These are phyloP conservation scores for Thielaviopsis ethacetica DNA, from an alignment of 2,329 filamentous ascomycete species.

Conservation along the genomic window DNA sequence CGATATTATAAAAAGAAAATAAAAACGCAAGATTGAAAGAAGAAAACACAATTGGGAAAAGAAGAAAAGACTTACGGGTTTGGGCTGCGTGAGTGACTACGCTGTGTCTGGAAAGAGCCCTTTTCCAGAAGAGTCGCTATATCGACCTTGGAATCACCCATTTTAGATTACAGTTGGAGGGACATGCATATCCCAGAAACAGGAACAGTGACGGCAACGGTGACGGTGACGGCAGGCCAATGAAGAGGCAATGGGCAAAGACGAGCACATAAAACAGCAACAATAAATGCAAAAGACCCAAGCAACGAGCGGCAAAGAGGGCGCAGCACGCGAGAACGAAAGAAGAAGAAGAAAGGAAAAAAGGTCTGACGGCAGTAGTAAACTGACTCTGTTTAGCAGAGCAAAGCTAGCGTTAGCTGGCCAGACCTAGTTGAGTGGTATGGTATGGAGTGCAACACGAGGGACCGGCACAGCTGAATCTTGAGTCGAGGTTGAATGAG, in stretches of 20 bases:
- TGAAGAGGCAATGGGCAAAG: not conserved
- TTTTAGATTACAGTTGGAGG: not conserved
- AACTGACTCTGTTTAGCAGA: not conserved
- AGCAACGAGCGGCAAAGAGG: not conserved
- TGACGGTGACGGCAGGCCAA: not conserved
- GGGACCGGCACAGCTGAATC: not conserved
- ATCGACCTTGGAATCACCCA: slow-evolving; percentile 8
- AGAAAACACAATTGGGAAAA: not conserved
- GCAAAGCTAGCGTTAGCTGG: too few species aligned
- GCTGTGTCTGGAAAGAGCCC: slow-evolving; percentile 7
- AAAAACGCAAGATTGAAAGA: not conserved
- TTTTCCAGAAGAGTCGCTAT: slow-evolving; percentile 8
- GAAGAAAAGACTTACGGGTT: slow-evolving; percentile 6
- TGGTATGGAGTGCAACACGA: not conserved
- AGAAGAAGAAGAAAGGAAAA: not conserved
- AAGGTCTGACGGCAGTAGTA: not conserved
- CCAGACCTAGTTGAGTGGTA: not conserved
- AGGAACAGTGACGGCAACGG: not conserved
- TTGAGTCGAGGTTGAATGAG: not conserved
- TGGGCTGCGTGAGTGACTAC: slow-evolving; percentile 7
- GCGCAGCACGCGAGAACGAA: not conserved
- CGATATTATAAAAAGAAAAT: not conserved
- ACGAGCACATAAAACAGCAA: not conserved
- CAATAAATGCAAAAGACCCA: not conserved
- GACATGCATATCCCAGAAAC: not conserved